Evolutionary conservation across 371 early-diverging fungal genomes (phyloP).

Genomic region (Mortierella sp.): DNA sequence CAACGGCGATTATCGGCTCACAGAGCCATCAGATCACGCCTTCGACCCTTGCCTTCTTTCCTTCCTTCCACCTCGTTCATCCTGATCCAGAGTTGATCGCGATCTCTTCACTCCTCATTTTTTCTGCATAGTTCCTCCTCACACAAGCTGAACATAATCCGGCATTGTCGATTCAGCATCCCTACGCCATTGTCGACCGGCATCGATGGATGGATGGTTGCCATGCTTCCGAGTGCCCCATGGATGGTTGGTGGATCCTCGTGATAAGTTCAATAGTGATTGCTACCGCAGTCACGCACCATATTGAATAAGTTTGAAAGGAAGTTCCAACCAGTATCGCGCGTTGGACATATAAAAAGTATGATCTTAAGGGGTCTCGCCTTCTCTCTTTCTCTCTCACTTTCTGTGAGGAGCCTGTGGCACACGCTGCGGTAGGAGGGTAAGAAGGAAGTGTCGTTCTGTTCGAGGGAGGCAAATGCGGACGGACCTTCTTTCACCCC

Average conservation of each 20-base stretch:
- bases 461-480: not conserved
- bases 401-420: not conserved
- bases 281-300: slow-evolving; percentile 47
- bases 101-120: not conserved
- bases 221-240: not conserved
- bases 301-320: slow-evolving; percentile 52
- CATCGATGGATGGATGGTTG: slow-evolving; percentile 9
- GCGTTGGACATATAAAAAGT: not conserved
- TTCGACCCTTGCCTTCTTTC: not conserved
- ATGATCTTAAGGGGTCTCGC: not conserved
- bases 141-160: not conserved
- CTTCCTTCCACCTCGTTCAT: no score
- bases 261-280: not conserved
- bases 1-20: not conserved
- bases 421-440: not conserved
- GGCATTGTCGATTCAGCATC: not conserved
- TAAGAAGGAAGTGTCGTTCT: no score
- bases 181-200: not conserved
- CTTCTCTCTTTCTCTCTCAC: no score
- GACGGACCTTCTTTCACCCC: slow-evolving; percentile 14
- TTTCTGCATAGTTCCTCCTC: slow-evolving; percentile 4
- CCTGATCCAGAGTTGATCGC: not conserved
- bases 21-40: not conserved
- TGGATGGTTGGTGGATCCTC: slow-evolving; percentile 10
- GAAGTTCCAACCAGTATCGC: slow-evolving; percentile 18